Evolutionary conservation across 371 early-diverging fungal genomes (phyloP), one percentile per base, ranked within the genome.

Genomic region (Mortierella sp.): DNA sequence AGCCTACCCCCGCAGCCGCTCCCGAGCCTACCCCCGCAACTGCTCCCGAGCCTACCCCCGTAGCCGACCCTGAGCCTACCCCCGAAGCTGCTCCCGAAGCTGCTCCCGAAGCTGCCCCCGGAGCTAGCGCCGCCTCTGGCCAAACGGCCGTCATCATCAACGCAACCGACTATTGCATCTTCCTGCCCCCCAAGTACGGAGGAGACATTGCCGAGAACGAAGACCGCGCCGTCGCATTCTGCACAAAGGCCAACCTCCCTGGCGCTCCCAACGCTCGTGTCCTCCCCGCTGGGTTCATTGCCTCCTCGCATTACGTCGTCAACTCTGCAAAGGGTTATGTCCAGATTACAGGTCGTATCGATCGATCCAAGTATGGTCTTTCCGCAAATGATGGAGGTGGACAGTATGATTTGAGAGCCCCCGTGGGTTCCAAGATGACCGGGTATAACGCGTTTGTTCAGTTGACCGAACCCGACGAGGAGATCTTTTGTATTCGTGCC

Each of bases 271-370:
- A 83, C 52, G 90, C 91, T 52, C 81, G 87, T 6, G 80, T 82
- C 31, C 55, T 92, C 57, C 78, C 88, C 7, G 74, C 76, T 26
- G 90, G 89, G 3, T 89, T 92, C 55, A 91, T 92, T 74, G 79
- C 84, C 73, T 90, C 90, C 1, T 89, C 91, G 11, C 89, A 92
- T 28, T 90, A 80, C 38, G 87, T 88, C 31, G 78, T 82, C 19
- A 90, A 90, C 44, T 84, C 89, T 9, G 74, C 81, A n/a, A 84
- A 83, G 70, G 80, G 80, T 11, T 92, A 89, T 38, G 89, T 92
- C 24, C 92, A 92, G 81, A 86, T 92, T 55, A 92, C 92, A n/a
- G 92, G 92, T 38, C 88, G 89, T 42, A 89, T 92, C 34, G 83
- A 90, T 78, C 90, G 90, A 28, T 44, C 76, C 16, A 88, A 88